These are phyloP conservation scores for Candida glucosophila DNA, from an alignment of 1,139 yeast genomes.

Conservation along the genomic window DNA sequence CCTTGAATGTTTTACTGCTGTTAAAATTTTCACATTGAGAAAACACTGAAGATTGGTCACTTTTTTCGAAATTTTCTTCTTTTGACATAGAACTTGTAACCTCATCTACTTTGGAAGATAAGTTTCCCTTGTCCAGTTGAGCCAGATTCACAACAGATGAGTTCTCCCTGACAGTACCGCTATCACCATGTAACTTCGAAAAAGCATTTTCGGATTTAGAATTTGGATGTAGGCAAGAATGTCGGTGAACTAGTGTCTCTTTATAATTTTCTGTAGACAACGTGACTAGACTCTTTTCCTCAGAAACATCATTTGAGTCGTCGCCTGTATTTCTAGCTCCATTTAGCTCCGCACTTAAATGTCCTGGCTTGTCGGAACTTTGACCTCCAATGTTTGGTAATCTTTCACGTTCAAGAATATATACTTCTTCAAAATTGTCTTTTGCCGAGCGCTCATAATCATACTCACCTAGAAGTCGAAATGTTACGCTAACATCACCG, in stretches of 20 bases:
- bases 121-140: background rate
- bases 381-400: background rate
- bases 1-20: constrained; percentile 25
- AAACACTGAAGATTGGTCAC: constrained; percentile 6
- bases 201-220: constrained; percentile 30
- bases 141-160: no score
- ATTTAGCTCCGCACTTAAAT: background rate
- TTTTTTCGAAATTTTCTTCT: background rate
- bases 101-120: background rate
- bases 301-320: background rate
- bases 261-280: constrained; percentile 48
- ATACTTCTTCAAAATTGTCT: constrained; percentile 21
- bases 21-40: constrained; percentile 18
- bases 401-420: constrained; percentile 7
- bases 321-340: background rate
- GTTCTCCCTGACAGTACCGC: background rate
- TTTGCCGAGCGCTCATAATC: constrained; percentile 38
- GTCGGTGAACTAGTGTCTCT: constrained; percentile 41
- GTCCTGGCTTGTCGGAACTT: background rate
- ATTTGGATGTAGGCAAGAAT: constrained; percentile 8
- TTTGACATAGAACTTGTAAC: background rate
- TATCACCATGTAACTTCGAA: background rate
- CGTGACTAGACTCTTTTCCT: constrained; percentile 30
- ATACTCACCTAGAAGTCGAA: constrained; percentile 63
- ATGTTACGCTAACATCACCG: constrained; percentile 65